Conservation (phyloP, 441 rosid genomes). For the Adansonia gregorii region DNA sequence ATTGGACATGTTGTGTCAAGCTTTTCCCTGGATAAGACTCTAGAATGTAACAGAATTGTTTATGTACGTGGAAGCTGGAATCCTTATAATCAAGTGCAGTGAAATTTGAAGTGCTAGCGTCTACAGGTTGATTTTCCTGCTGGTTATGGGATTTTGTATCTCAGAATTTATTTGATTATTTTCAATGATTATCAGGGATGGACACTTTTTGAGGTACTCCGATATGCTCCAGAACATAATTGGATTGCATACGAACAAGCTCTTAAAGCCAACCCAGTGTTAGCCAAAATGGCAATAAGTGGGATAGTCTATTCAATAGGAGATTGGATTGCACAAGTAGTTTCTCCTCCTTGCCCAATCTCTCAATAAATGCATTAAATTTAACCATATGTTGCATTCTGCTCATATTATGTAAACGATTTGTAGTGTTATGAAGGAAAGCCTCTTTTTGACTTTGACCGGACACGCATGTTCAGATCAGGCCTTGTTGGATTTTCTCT, state of each 20-base stretch:
- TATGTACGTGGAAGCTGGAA: background rate
- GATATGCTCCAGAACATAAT: constrained; percentile 87
- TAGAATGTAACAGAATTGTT: background rate
- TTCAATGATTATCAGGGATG: constrained; percentile 65
- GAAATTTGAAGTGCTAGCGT: background rate
- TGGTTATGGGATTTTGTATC: constrained; percentile 14
- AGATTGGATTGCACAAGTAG: constrained; percentile 98
- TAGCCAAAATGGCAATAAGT: constrained; percentile 98
- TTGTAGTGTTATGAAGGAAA: constrained; percentile 90
- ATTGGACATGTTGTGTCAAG: background rate
- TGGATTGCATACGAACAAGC: constrained; percentile 94
- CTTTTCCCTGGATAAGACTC: background rate
- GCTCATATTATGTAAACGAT: constrained; percentile 7
- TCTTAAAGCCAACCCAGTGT: constrained; percentile 81
- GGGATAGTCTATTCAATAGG: constrained; percentile 86
- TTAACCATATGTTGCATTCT: constrained; percentile 9
- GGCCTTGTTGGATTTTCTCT: constrained; percentile 93
- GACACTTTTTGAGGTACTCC: constrained; percentile 84
- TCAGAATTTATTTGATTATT: background rate
- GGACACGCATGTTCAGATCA: constrained; percentile 73
- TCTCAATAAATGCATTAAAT: constrained; percentile 1
- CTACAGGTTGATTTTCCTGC: background rate
- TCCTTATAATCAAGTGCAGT: background rate
- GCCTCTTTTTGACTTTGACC: constrained; percentile 79
- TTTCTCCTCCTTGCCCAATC: background rate